These are phyloP conservation scores for Spathaspora boniae DNA, from an alignment of 805 yeast genomes.

Conservation along the genomic window DNA sequence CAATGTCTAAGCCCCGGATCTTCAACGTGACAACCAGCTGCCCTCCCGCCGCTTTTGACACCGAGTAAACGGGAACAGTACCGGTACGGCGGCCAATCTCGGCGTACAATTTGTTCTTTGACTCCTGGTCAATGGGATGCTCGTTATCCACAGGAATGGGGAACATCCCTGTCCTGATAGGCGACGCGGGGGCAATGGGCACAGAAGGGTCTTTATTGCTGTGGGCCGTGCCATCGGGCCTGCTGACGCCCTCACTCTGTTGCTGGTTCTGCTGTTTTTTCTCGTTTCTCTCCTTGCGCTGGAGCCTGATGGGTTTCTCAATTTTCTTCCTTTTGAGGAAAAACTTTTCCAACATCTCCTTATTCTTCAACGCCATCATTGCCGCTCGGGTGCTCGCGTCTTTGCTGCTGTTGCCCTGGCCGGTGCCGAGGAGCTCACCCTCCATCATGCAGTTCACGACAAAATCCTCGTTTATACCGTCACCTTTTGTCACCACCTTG, in stretches of 20 bases:
- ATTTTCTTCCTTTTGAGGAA: slow-evolving; percentile 30
- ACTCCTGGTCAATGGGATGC: slow-evolving; percentile 26
- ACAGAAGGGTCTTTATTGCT: not conserved
- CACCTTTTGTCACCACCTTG: slow-evolving; percentile 42
- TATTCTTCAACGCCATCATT: slow-evolving; percentile 64
- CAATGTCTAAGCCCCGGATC: slow-evolving; percentile 25
- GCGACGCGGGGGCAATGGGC: slow-evolving; percentile 8
- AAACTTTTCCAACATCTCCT: slow-evolving; percentile 59
- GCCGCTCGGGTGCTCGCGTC: slow-evolving; percentile 88
- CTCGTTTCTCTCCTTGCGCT: slow-evolving; percentile 6
- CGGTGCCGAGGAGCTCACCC: slow-evolving; percentile 66
- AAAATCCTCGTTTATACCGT: slow-evolving; percentile 48
- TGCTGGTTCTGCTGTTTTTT: slow-evolving; percentile 3
- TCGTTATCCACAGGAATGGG: slow-evolving; percentile 27
- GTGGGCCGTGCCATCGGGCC: not conserved
- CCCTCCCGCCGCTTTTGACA: slow-evolving; percentile 20
- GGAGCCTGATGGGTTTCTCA: slow-evolving; percentile 7
- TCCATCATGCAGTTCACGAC: slow-evolving; percentile 65
- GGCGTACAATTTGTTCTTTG: slow-evolving; percentile 40
- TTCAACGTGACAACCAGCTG: slow-evolving; percentile 26
- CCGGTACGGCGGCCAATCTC: slow-evolving; percentile 33
- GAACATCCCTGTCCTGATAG: slow-evolving; percentile 14
- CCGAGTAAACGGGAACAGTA: slow-evolving; percentile 30
- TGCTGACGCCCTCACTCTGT: not conserved
- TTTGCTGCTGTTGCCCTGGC: slow-evolving; percentile 64